A percentile compares a stretch with the other conserved stretches of the same genome.
phyloP scores from a whole-genome alignment of 177 flowering plant genomes.

The Telopea speciosissima region DNA sequence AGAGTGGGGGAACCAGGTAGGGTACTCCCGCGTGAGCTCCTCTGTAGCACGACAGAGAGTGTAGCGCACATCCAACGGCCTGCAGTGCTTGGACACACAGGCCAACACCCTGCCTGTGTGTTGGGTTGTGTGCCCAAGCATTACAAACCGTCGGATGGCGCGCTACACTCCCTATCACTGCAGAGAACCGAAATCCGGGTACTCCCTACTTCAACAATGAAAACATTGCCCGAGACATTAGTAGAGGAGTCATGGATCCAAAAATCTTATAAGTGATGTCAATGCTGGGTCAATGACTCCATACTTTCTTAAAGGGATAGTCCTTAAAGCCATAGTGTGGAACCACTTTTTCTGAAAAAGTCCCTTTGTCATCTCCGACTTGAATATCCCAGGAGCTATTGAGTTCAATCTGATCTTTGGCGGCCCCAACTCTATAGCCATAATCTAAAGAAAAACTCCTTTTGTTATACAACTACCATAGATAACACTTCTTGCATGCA shows the following conservation, averaged over 20 bases:
- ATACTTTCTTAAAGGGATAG: slow-evolving; percentile 10
- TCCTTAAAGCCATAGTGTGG: slow-evolving; percentile 2
- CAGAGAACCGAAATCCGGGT: no score
- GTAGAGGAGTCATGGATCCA: slow-evolving; percentile 16
- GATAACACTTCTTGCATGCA: no score
- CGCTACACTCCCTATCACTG: no score
- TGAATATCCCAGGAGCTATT: slow-evolving; percentile 18
- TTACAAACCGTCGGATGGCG: no score
- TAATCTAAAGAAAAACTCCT: slow-evolving; percentile 7
- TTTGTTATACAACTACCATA: no score
- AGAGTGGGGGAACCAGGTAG: slow-evolving; percentile 15
- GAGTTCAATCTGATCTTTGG: slow-evolving; percentile 15
- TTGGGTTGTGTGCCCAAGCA: no score
- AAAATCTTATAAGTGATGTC: slow-evolving; percentile 14
- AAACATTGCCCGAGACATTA: slow-evolving; percentile 15
- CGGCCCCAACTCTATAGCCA: slow-evolving; percentile 17
- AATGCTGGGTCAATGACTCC: slow-evolving; percentile 17
- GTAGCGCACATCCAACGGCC: no score
- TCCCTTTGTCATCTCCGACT: slow-evolving; percentile 14
- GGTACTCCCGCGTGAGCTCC: slow-evolving; percentile 13
- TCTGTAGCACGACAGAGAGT: no score
- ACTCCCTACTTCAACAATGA: slow-evolving; percentile 18
- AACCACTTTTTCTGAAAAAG: slow-evolving; percentile 17
- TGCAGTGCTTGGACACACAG: no score
- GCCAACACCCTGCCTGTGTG: no score